Conservation (phyloP, 2,329 filamentous ascomycete species). For the Beauveria sp. region DNA sequence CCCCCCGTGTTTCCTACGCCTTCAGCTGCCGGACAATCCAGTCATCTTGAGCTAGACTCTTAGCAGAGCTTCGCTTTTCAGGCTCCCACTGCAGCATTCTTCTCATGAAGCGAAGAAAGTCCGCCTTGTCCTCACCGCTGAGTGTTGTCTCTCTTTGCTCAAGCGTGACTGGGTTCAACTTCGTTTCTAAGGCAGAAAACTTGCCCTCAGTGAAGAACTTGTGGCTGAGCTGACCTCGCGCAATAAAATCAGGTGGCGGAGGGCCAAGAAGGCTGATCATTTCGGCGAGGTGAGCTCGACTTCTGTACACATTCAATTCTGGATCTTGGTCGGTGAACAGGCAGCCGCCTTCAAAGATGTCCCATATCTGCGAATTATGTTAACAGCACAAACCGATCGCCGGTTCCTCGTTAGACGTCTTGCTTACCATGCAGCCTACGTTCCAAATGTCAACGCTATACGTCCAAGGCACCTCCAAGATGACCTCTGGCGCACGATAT, state of each 20-base stretch:
- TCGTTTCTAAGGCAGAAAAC: neutral
- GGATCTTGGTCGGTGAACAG: constrained; percentile 36
- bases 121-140: constrained; percentile 21
- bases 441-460: constrained; percentile 43
- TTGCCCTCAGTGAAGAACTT: constrained; percentile 35
- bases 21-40: constrained; percentile 9
- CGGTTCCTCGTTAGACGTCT: neutral
- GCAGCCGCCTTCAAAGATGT: constrained; percentile 37
- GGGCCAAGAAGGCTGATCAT: constrained; percentile 38
- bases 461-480: neutral
- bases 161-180: constrained; percentile 22
- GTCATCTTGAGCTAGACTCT: no score
- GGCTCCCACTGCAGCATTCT: constrained; percentile 33
- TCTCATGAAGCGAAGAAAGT: constrained; percentile 27
- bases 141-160: constrained; percentile 30
- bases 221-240: constrained; percentile 20
- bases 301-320: constrained; percentile 30
- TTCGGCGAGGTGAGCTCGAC: constrained; percentile 40
- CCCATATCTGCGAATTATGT: constrained; percentile 33
- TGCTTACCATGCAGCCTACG: constrained; percentile 39
- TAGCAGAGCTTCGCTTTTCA: constrained; percentile 1
- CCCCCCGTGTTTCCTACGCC: neutral
- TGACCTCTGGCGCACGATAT: no score
- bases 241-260: constrained; percentile 30
- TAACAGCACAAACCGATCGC: neutral